These are phyloP conservation scores for Cladosporium sp. DNA, from an alignment of 2,329 filamentous ascomycete species.

Conservation along the genomic window DNA sequence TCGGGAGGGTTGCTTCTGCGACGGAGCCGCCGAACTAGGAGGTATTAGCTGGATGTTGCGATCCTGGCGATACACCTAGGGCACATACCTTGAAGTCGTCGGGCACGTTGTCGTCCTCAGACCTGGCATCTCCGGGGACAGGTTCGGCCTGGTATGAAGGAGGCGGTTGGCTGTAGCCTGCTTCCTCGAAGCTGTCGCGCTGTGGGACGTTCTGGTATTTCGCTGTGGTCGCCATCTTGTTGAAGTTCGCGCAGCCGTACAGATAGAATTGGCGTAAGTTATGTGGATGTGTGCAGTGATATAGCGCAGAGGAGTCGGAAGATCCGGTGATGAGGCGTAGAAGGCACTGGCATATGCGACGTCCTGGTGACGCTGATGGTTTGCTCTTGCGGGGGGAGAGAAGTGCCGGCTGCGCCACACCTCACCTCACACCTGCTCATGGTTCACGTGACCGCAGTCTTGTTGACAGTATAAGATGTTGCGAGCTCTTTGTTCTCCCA, in stretches of 20 bases:
- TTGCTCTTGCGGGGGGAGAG: neutral
- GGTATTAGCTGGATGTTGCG: constrained; percentile 19
- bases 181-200: constrained; percentile 80
- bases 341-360: constrained; percentile 1
- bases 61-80: neutral
- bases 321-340: neutral
- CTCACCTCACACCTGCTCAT: no score
- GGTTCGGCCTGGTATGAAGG: constrained; percentile 74
- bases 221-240: constrained; percentile 69
- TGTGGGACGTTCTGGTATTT: constrained; percentile 83
- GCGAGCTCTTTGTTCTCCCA: no score
- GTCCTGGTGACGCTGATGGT: constrained; percentile 12
- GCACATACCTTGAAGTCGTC: constrained; percentile 86
- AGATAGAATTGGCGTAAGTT: neutral
- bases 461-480: no score
- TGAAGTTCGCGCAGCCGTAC: neutral
- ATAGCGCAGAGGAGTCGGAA: neutral
- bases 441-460: neutral
- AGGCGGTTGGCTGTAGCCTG: constrained; percentile 71
- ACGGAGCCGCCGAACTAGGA: constrained; percentile 84
- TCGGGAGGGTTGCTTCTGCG: constrained; percentile 89
- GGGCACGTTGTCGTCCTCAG: constrained; percentile 85
- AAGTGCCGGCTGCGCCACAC: neutral
- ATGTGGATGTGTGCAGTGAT: neutral
- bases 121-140: constrained; percentile 65